Evolutionary conservation across 2,329 filamentous ascomycete species (phyloP).

Genomic region (Colletotrichum tanaceti): DNA sequence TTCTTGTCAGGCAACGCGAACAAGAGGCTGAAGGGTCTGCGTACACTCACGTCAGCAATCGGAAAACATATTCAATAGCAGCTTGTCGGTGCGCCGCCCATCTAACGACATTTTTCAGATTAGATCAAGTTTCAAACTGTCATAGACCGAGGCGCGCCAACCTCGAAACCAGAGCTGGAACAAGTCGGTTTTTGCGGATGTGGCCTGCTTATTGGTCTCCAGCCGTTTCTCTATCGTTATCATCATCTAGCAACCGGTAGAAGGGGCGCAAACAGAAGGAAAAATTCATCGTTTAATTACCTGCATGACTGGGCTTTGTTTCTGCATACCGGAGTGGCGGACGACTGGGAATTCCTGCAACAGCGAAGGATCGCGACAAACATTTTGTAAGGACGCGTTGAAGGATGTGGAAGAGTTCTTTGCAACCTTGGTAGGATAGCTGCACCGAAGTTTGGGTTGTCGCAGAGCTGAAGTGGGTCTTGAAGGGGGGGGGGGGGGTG

Average conservation of each 20-base stretch:
- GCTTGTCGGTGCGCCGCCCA: neutral
- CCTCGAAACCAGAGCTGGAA: constrained; percentile 60
- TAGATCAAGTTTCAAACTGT: constrained; percentile 72
- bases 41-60: constrained; percentile 44
- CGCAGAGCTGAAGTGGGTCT: constrained; percentile 28
- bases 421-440: constrained; percentile 6
- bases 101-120: constrained; percentile 60
- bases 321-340: constrained; percentile 31
- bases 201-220: constrained; percentile 45
- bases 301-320: constrained; percentile 36
- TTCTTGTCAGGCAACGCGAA: constrained; percentile 63
- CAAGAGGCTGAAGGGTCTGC: constrained; percentile 65
- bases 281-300: constrained; percentile 36
- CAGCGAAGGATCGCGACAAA: constrained; percentile 18
- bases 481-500: neutral
- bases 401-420: constrained; percentile 36
- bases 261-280: constrained; percentile 26
- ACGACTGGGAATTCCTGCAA: constrained; percentile 18
- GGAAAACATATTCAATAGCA: constrained; percentile 34
- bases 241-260: constrained; percentile 51
- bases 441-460: neutral
- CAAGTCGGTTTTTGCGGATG: constrained; percentile 62
- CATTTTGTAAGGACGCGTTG: constrained; percentile 33
- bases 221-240: constrained; percentile 52
- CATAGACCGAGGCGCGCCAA: constrained; percentile 52